Base-by-base conservation (phyloP, 495 filamentous ascomycete genomes). In the Elaphomyces granulatus region DNA sequence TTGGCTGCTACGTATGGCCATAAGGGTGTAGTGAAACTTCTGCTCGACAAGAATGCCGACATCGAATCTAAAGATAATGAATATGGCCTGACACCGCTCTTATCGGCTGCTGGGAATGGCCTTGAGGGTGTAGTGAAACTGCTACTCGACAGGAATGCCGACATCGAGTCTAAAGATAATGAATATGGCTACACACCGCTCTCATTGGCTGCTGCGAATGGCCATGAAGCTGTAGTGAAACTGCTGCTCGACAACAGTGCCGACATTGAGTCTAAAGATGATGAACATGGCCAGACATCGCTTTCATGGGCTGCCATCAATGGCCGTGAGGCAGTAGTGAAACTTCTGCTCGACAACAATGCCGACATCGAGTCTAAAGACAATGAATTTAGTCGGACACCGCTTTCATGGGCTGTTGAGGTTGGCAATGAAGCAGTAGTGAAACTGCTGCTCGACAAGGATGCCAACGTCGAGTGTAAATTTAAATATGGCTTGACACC, bases 371-470 rank as follows among this genome's bases (percentile, higher is more conserved):
- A 34, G 8, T n/a, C n/a, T n/a, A n/a, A n/a, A n/a, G n/a, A n/a
- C n/a, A n/a, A n/a, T n/a, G n/a, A 41, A 8, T 15, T 9, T 20
- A 48, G 53, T 8, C 32, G 32, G n/a, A n/a, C 15, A 15, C 14
- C n/a, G 4, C 38, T 40, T 1, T 40, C 23, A 14, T 10, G 10
- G 2, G 19, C 38, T 30, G 38, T 28, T 14, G 23, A 26, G 8
- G 12, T 9, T 12, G 47, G 54, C 2, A 15, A 58, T 33, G 32
- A 18, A 9, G 18, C 42, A 3, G 43, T 59, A 9, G 53, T 53
- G 17, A 41, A 30, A 20, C 32, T 56, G 1, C 48, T 60, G 15
- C 20, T 60, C 2, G 36, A 55, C n/a, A n/a, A n/a, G n/a, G n/a
- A n/a, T n/a, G n/a, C n/a, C n/a, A n/a, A n/a, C n/a, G n/a, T n/a